Evolutionary conservation across 768 basidiomycete species (phyloP).

Genomic region (Myochromella boudieri): DNA sequence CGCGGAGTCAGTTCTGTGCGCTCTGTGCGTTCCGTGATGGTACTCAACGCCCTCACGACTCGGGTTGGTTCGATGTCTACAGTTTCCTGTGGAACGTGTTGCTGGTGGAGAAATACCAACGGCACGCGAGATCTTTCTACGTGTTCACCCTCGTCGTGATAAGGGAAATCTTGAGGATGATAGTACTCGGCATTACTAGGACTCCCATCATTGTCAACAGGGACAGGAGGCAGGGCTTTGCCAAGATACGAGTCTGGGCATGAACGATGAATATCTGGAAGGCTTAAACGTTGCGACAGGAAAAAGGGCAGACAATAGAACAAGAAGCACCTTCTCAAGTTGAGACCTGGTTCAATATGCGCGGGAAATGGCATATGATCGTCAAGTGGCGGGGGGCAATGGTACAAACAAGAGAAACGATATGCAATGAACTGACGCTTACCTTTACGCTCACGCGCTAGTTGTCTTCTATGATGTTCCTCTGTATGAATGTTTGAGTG

Average conservation of each 20-base stretch:
- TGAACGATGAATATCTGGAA: conserved; percentile 8
- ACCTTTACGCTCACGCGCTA: conserved; percentile 83
- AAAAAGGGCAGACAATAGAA: conserved; percentile 22
- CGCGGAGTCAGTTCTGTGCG: conserved; percentile 56
- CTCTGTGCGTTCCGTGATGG: conserved; percentile 70
- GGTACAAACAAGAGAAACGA: conserved; percentile 24
- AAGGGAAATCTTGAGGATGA: conserved; percentile 15
- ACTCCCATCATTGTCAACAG: conserved; percentile 13
- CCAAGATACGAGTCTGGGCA: conserved; percentile 12
- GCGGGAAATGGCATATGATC: conserved; percentile 10
- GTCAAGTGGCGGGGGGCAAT: conserved; percentile 22
- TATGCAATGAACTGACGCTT: conserved; percentile 41
- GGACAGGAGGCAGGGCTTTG: conserved; percentile 21
- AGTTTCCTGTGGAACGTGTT: conserved; percentile 31
- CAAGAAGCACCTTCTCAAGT: conserved; percentile 64
- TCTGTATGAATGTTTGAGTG: conserved; percentile 41
- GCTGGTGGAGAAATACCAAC: conserved; percentile 61
- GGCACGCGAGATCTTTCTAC: conserved; percentile 51
- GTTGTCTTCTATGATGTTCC: conserved; percentile 62
- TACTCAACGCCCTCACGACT: conserved; percentile 45
- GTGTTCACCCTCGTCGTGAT: conserved; percentile 20
- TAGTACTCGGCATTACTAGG: conserved; percentile 22
- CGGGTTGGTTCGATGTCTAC: conserved; percentile 30
- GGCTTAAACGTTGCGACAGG: conserved; percentile 6
- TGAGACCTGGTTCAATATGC: conserved; percentile 26